Percentiles rank a stretch among this genome's conserved stretches.
phyloP scores from a whole-genome alignment of 116 monocot genomes.

The Zostera marina region DNA sequence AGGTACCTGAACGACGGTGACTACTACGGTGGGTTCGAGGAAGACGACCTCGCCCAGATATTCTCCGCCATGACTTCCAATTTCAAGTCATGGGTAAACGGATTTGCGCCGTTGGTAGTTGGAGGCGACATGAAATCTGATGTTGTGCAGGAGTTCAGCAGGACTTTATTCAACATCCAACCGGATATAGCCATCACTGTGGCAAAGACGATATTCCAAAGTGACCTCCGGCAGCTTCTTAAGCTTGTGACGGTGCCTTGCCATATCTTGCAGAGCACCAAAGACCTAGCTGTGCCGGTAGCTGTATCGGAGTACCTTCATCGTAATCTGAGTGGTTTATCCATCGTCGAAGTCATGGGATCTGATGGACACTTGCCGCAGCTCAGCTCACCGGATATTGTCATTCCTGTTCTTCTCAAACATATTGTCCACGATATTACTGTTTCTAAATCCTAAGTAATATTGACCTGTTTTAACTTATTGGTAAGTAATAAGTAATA shows the following conservation, averaged over 20 bases:
- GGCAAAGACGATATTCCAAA: constrained; percentile 65
- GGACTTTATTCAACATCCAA: constrained; percentile 91
- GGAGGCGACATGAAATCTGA: constrained; percentile 94
- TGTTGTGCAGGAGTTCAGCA: constrained; percentile 92
- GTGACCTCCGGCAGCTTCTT: constrained; percentile 45
- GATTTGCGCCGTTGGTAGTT: constrained; percentile 67
- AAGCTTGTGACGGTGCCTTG: constrained; percentile 54
- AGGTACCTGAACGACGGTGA: constrained; percentile 80
- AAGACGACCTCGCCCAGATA: constrained; percentile 76
- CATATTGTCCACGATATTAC: constrained; percentile 75
- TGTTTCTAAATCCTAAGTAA: not conserved
- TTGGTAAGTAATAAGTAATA: too few relatives aligned
- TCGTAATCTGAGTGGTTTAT: constrained; percentile 48
- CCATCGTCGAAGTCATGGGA: constrained; percentile 87
- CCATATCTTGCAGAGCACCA: constrained; percentile 88
- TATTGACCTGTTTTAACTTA: not conserved
- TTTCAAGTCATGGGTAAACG: constrained; percentile 88
- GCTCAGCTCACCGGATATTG: constrained; percentile 76
- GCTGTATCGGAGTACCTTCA: constrained; percentile 83
- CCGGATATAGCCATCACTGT: constrained; percentile 88
- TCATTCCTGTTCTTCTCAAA: constrained; percentile 71
- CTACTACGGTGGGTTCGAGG: constrained; percentile 91
- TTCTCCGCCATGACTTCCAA: constrained; percentile 79
- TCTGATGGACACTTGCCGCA: constrained; percentile 93
- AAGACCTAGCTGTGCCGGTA: constrained; percentile 84